These are phyloP conservation scores for Thymus quinquecostatus DNA, from an alignment of 257 asterid genomes.

Conservation along the genomic window DNA sequence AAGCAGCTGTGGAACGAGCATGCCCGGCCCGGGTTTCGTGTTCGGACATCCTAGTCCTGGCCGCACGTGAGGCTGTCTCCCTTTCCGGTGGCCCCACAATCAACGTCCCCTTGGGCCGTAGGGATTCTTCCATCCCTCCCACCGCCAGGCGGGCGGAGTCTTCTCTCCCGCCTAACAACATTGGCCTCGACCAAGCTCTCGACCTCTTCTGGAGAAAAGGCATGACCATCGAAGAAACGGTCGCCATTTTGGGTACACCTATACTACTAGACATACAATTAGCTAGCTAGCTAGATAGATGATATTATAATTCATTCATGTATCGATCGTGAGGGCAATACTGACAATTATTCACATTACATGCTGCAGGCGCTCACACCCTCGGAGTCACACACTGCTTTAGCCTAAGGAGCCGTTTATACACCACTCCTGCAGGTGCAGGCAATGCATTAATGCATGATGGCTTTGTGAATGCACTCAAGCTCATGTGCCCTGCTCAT, in stretches of 20 bases:
- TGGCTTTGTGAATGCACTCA: slow-evolving; percentile 18
- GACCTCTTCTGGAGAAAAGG: slow-evolving; percentile 38
- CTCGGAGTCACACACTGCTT: slow-evolving; percentile 50
- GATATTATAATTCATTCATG: too few species aligned
- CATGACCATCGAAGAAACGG: slow-evolving; percentile 54
- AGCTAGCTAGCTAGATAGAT: too few species aligned
- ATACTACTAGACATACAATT: too few species aligned
- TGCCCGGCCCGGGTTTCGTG: slow-evolving; percentile 61
- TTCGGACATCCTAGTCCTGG: slow-evolving; percentile 54
- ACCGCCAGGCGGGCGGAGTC: slow-evolving; percentile 29
- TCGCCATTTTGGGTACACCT: slow-evolving; percentile 49
- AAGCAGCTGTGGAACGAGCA: slow-evolving; percentile 44
- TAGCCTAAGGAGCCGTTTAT: slow-evolving; percentile 34
- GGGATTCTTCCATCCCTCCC: slow-evolving; percentile 42
- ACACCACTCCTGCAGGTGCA: neutral
- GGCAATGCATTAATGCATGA: slow-evolving; percentile 12
- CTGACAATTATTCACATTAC: neutral
- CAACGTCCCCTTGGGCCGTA: slow-evolving; percentile 54
- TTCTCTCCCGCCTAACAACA: slow-evolving; percentile 44
- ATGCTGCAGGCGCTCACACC: slow-evolving; percentile 46
- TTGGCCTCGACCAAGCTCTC: slow-evolving; percentile 44
- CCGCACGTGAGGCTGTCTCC: slow-evolving; percentile 56
- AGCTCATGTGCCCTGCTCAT: slow-evolving; percentile 35
- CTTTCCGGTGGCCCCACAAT: slow-evolving; percentile 57
- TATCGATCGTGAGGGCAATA: neutral